Percentiles rank a stretch among this genome's conserved stretches.
Evolutionary conservation across 768 basidiomycete species (phyloP).

Genomic region (Pulveroboletus frians): DNA sequence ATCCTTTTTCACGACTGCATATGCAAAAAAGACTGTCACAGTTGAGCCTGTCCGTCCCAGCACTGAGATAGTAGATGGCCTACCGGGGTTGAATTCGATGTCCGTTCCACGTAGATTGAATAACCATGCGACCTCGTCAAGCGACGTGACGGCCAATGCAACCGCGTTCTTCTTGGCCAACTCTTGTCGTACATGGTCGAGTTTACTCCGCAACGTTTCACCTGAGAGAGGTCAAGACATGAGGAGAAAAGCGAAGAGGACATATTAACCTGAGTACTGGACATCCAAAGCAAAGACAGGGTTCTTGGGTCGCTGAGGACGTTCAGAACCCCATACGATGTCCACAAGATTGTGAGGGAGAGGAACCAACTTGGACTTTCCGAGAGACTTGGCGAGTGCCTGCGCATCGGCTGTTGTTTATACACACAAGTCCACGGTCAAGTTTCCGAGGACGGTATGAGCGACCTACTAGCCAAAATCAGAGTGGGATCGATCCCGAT

Average conservation of each 20-base stretch:
- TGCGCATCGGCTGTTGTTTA: constrained; percentile 59
- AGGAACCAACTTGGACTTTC: constrained; percentile 60
- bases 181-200: constrained; percentile 60
- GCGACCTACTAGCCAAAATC: constrained; percentile 54
- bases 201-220: constrained; percentile 59
- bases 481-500: constrained; percentile 83
- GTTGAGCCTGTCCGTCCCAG: background rate
- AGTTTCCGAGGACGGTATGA: constrained; percentile 10
- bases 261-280: constrained; percentile 58
- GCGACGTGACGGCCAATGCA: constrained; percentile 76
- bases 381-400: constrained; percentile 52
- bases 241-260: background rate
- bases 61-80: background rate
- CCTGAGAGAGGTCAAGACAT: constrained; percentile 34
- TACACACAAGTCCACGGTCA: background rate
- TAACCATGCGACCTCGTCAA: constrained; percentile 94
- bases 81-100: constrained; percentile 81
- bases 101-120: constrained; percentile 91
- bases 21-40: constrained; percentile 79
- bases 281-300: constrained; percentile 63
- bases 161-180: constrained; percentile 48
- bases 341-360: constrained; percentile 74
- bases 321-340: constrained; percentile 60
- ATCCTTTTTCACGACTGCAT: constrained; percentile 68
- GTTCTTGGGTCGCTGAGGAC: constrained; percentile 66